These are phyloP conservation scores for Colletotrichum sp. DNA, from an alignment of 2,329 filamentous ascomycete genomes.

Conservation along the genomic window DNA sequence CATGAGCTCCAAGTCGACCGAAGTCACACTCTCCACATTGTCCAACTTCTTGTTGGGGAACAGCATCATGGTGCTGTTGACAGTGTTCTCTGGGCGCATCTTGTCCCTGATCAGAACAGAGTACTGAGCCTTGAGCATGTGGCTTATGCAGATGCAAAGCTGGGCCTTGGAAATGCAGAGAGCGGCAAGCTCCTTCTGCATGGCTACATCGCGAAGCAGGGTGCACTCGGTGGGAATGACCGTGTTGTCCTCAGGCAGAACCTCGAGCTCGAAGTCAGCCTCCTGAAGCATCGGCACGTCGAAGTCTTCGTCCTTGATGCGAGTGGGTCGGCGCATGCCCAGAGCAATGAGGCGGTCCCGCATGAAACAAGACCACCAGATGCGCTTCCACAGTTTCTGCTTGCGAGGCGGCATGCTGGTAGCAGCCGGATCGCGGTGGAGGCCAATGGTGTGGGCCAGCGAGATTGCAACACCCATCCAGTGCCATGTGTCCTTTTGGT, in stretches of 20 bases:
- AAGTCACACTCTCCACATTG: conserved; percentile 79
- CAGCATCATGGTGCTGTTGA: conserved; percentile 83
- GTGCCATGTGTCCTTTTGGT: conserved; percentile 98
- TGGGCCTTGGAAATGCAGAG: conserved; percentile 94
- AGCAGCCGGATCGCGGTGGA: conserved; percentile 83
- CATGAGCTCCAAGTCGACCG: conserved; percentile 80
- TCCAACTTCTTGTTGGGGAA: conserved; percentile 86
- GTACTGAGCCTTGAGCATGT: conserved; percentile 90
- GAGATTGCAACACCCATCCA: conserved; percentile 98
- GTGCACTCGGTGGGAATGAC: conserved; percentile 74
- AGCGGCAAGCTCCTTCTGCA: conserved; percentile 79
- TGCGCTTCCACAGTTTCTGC: conserved; percentile 88
- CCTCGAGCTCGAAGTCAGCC: conserved; percentile 81
- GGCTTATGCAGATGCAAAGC: conserved; percentile 86
- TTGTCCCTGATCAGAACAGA: conserved; percentile 88
- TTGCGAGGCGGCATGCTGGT: conserved; percentile 76
- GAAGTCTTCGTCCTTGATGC: conserved; percentile 92
- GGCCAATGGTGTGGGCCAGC: conserved; percentile 88
- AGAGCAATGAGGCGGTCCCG: conserved; percentile 90
- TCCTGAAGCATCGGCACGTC: conserved; percentile 90
- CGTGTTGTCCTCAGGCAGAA: conserved; percentile 70
- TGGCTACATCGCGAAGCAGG: conserved; percentile 70
- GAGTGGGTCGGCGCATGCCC: conserved; percentile 90
- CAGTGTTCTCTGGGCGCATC: conserved; percentile 77
- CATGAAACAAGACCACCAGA: conserved; percentile 99